Evolutionary conservation across 2,329 filamentous ascomycete species (phyloP).

Genomic region (Colletotrichum costaricense): DNA sequence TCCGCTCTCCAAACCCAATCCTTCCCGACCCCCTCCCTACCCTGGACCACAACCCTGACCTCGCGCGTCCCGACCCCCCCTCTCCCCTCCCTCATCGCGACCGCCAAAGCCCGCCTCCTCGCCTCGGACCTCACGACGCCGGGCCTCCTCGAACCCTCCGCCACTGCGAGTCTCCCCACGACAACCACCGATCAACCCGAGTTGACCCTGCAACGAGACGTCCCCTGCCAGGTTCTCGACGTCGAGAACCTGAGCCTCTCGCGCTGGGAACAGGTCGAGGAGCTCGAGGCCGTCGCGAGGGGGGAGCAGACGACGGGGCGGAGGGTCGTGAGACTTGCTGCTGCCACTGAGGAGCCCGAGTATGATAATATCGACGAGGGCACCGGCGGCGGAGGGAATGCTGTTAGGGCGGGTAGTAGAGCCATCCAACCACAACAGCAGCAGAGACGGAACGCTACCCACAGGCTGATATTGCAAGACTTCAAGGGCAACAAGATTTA

Average conservation of each 20-base stretch:
- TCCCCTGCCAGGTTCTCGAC: conserved; percentile 86
- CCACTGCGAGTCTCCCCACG: conserved; percentile 59
- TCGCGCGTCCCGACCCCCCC: conserved; percentile 68
- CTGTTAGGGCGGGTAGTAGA: neutral
- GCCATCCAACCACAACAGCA: conserved; percentile 32
- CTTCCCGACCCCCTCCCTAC: conserved; percentile 61
- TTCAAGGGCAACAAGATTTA: conserved; percentile 75
- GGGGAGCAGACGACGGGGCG: conserved; percentile 81
- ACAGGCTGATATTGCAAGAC: conserved; percentile 88
- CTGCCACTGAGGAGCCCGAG: conserved; percentile 61
- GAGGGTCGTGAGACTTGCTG: conserved; percentile 79
- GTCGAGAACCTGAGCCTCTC: conserved; percentile 85
- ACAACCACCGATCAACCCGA: conserved; percentile 65
- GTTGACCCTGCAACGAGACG: conserved; percentile 66
- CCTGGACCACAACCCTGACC: conserved; percentile 75
- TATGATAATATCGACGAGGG: conserved; percentile 51
- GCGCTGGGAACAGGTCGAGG: conserved; percentile 89
- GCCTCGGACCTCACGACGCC: conserved; percentile 79
- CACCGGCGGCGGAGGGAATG: conserved; percentile 1
- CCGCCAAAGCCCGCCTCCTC: conserved; percentile 83
- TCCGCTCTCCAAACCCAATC: conserved; percentile 62
- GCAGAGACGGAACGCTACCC: conserved; percentile 66
- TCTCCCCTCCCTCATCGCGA: conserved; percentile 78
- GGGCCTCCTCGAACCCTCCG: conserved; percentile 56
- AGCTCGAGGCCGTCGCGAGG: conserved; percentile 77